Evolutionary conservation across 768 basidiomycete species (phyloP), one percentile per base, ranked within the genome.

Genomic region (Tephrocybe rancida): DNA sequence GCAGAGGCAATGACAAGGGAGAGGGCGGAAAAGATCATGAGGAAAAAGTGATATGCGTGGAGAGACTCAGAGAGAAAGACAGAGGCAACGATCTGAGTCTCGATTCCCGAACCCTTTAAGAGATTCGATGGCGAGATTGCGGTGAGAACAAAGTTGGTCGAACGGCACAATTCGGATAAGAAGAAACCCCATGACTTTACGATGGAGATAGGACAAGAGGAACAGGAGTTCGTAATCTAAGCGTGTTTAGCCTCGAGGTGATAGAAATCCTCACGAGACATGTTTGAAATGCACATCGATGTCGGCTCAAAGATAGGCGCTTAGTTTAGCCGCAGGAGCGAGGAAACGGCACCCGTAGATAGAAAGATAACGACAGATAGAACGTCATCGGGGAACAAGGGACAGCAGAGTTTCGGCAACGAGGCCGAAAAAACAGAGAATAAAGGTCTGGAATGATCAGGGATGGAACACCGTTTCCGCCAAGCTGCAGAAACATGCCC

Each of bases 191-290:
- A 43, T 14, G 18, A 57, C 21, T 16, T 32, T 26, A 37, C 21
- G 5, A 16, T 8, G 35, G n/a, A 25, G 32, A 30, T 26, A 37
- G 41, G 29, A 13, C 10, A 44, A 38, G 32, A 44, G 10, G 14
- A 13, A 16, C 4, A 9, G 16, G 5, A 9, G 5, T 37, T 18
- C 21, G n/a, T n/a, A 16, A 22, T 21, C 9, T 52, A 35, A 60
- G 68, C 73, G 73, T 76, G 73, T 76, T 74, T 62, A 73, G 79
- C 80, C 80, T 80, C 74, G 77, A 80, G 80, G 80, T 70, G 67
- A 70, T 71, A 57, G n/a, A 37, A 16, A 5, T 8, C 35, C 46
- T 16, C n/a, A 25, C 22, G 32, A 24, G 30, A 14, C n/a, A 46
- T 48, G 14, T 6, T 19, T 7, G 46, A 9, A 19, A 48, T 22